Base-by-base conservation (phyloP, 768 basidiomycete genomes). In the Pleurotus ostreatus region DNA sequence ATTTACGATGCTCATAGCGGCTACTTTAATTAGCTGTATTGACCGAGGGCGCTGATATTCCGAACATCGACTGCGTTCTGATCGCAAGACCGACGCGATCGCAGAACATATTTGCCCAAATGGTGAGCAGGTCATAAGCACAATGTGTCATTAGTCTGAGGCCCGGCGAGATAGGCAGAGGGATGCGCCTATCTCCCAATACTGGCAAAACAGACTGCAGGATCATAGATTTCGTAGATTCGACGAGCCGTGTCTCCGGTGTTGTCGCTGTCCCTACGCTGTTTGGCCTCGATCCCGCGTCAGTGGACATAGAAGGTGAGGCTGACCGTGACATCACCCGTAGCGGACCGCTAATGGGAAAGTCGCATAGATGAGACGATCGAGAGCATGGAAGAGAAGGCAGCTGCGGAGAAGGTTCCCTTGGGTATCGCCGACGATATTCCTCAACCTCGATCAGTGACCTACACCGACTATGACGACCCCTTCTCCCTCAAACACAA, bases 11-110 rank as follows among this genome's bases (percentile, higher is more conserved):
- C 48, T 12, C 46, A 47, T 25, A 16, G 47, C 18, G 39, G 18
- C 30, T 15, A 6, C 13, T 47, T 41, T 0, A 16, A 7, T 58
- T 44, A 88, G 92, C 92, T 18, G 89, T 97, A 47, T 75, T 97
- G 60, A 96, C 94, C 1, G 94, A 97, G 74, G 94, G 94, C 3
- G 84, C 94, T 16, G 95, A 98, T 73, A 92, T 98, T 51, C 95
- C 95, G 2, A 92, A 91, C 58, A 89, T 97, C 55, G 95, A 98
- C 63, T 97, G 94, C 59, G 80, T 98, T 7, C 68, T 98, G 34
- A 74, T 98, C 16, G 93, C 90, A 13, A 79, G 92, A 16, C 95
- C 95, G 15, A 98, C 95, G 1, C 80, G 89, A 22, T 96, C 94
- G 11, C 79, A 84, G 34, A 98, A 96, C 66, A 70, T 96, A 9